These are phyloP conservation scores for Sonneratia alba DNA, from an alignment of 345 rosid genomes.

Conservation along the genomic window DNA sequence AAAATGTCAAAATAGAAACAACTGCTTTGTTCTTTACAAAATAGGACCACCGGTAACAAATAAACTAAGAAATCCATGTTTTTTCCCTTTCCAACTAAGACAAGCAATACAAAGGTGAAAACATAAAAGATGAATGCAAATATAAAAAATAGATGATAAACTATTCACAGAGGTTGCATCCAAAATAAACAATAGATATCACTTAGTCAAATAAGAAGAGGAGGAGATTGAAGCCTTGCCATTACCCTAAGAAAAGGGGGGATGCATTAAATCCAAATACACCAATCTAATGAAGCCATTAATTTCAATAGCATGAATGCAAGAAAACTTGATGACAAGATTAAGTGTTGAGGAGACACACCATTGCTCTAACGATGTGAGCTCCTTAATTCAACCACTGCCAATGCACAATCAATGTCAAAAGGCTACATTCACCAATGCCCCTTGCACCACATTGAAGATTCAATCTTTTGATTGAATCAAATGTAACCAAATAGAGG, in stretches of 20 bases:
- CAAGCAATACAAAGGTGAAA: not conserved
- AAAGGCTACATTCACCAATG: not conserved
- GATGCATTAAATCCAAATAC: not conserved
- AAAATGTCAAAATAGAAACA: not conserved
- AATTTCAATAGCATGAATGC: not conserved
- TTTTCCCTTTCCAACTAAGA: no score
- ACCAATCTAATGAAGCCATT: not conserved
- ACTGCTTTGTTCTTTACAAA: not conserved
- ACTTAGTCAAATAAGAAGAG: not conserved
- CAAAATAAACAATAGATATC: not conserved
- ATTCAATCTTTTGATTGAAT: not conserved
- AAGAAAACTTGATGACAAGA: not conserved
- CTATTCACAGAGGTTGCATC: not conserved
- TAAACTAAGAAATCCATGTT: no score
- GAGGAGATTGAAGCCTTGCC: not conserved
- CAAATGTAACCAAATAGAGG: not conserved
- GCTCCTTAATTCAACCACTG: not conserved
- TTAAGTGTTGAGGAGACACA: not conserved
- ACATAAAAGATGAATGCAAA: not conserved
- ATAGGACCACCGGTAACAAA: no score
- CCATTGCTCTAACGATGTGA: not conserved
- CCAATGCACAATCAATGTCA: not conserved
- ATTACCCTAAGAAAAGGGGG: no score
- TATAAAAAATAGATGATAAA: no score
- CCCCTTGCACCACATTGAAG: not conserved